Evolutionary conservation across 306 rosid species (phyloP), one percentile per base, ranked within the genome.

Genomic region (Purshia tridentata): DNA sequence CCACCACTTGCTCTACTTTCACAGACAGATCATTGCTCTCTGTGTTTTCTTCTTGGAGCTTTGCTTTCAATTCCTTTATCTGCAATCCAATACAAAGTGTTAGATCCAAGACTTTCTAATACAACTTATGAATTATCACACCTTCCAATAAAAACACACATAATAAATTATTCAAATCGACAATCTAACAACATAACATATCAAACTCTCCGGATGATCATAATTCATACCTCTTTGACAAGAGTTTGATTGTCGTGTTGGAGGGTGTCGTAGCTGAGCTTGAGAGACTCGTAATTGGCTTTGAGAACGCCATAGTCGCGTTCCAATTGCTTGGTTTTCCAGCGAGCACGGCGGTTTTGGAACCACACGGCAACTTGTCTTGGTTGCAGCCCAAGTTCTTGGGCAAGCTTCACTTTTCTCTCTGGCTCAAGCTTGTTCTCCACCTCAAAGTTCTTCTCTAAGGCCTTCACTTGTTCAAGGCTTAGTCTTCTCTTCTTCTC

Each of bases 381-480:
- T 0, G 99, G 96, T 56, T 94, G 99, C 70, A 94, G 81, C 0
- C 97, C 97, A 16, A 94, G 95, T 46, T 94, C 99, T 76, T 86
- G 95, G 6, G 97, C 97, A 0, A 94, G 91, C 82, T 85, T 89
- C 59, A 89, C 85, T 57, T 94, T 94, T 35, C 96, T 82, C 76
- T 94, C 99, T 0, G 99, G 99, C 67, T 94, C 99, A 8, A 94
- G 97, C 88, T 94, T 94, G 80, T 94, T 94, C 62, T 94, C 99
- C 0, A 94, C 96, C 78, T 94, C 97, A 58, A 94, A 94, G 82
- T 89, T 91, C 82, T 94, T 94, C 91, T 94, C 99, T 52, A 94
- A 77, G 20, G 99, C 97, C 81, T 91, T 94, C 1, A 94, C 99
- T 70, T 94, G 99, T 47, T 89, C 96, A 12, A 88, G 81, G 75